Conservation (phyloP, 768 basidiomycete species). For the Termitomyces sp. region DNA sequence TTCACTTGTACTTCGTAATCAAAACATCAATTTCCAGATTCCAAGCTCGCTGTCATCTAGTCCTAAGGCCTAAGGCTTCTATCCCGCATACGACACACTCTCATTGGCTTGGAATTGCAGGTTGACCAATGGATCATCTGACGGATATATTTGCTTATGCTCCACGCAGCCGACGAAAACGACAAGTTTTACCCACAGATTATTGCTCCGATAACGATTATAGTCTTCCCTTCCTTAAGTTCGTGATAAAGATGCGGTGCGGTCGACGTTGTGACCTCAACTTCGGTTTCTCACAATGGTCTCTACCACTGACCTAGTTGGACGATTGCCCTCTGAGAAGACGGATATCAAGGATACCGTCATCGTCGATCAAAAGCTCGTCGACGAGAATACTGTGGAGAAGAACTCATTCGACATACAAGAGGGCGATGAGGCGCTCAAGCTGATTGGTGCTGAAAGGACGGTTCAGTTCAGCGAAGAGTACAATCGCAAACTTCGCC, state of each 20-base stretch:
- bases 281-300: slow-evolving; percentile 1
- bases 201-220: neutral
- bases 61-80: neutral
- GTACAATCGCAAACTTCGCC: slow-evolving; percentile 52
- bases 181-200: neutral
- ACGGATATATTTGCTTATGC: neutral
- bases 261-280: neutral
- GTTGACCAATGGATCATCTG: neutral
- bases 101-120: neutral
- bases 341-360: neutral
- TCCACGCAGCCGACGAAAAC: neutral
- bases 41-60: neutral
- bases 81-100: neutral
- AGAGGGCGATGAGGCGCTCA: slow-evolving; percentile 60
- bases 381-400: slow-evolving; percentile 29
- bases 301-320: neutral
- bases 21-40: slow-evolving; percentile 2
- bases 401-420: slow-evolving; percentile 31
- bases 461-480: slow-evolving; percentile 57
- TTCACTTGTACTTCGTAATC: slow-evolving; percentile 15
- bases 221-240: neutral
- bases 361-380: slow-evolving; percentile 27
- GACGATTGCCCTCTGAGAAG: slow-evolving; percentile 3
- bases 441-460: slow-evolving; percentile 55
- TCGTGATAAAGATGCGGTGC: neutral